phyloP scores from a whole-genome alignment of 2,329 filamentous ascomycete species.

The Cercospora zeina region DNA sequence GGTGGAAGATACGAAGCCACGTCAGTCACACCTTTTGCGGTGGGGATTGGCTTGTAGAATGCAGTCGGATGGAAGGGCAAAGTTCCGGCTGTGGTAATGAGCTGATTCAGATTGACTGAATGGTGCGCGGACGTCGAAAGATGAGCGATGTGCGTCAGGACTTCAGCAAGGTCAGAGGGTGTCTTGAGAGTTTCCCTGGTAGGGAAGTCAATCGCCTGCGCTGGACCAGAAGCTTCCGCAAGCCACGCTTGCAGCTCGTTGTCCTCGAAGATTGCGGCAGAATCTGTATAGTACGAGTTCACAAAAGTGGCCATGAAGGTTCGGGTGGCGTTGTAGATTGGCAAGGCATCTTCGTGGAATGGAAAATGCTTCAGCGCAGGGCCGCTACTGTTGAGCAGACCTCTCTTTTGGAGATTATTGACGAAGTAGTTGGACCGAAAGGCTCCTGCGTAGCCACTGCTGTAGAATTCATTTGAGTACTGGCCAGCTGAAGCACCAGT shows the following conservation, averaged over 20 bases:
- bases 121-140: conserved; percentile 46
- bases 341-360: conserved; percentile 48
- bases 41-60: conserved; percentile 46
- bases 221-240: conserved; percentile 44
- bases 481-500: conserved; percentile 21
- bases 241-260: conserved; percentile 51
- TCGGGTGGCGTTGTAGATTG: conserved; percentile 43
- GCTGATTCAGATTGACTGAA: conserved; percentile 48
- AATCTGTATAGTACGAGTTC: conserved; percentile 48
- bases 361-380: conserved; percentile 48
- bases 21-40: conserved; percentile 43
- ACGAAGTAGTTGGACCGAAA: conserved; percentile 47
- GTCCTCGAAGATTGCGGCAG: conserved; percentile 42
- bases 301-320: conserved; percentile 48
- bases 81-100: conserved; percentile 41
- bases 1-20: conserved; percentile 42
- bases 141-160: conserved; percentile 48
- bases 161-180: conserved; percentile 42
- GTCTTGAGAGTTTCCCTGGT: conserved; percentile 18
- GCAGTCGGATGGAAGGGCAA: conserved; percentile 49
- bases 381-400: conserved; percentile 45
- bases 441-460: conserved; percentile 25
- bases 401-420: conserved; percentile 43
- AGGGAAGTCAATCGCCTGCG: conserved; percentile 49
- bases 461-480: conserved; percentile 24